Evolutionary conservation across 2,329 filamentous ascomycete species (phyloP), one percentile per base, ranked within the genome.

Genomic region (Macrophomina tecta): DNA sequence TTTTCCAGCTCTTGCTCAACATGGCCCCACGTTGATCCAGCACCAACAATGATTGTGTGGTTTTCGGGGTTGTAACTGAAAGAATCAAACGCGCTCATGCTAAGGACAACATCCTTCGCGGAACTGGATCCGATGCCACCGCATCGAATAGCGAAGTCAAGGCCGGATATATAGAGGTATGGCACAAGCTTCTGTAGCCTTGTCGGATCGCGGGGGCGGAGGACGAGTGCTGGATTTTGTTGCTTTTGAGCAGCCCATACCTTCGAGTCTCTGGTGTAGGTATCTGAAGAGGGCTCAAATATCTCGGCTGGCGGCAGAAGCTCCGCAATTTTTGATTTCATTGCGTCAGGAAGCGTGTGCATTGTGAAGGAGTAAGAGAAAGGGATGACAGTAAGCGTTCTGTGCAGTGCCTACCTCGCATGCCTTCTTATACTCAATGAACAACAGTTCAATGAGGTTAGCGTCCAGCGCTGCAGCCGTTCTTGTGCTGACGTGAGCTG

Each of bases 91-190:
- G 72, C 75, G 1, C 73, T 73, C 69, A 78, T 76, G 63, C 73
- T 79, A 40, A 82, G 69, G 7, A 81, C 61, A 4, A 80, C 77
- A 67, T 80, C 78, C 12, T 68, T 70, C 0, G 80, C 75, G 0
- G 78, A 80, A 2, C 75, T 73, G 18, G 73, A 75, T 18, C 76
- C 77, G 34, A 76, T 78, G 1, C 79, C 80, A 1, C 72, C 76
- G 55, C 75, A 75, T 18, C 78, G 75, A 14, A 81, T 73, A 0
- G 71, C 73, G 67, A 81, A 79, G 42, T 80, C 76, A 1, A 82
- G 71, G n/a, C 70, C 61, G 0, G 73, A 73, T 8, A 71, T 68
- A 66, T 76, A 76, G 14, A 80, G 72, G 11, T 72, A 70, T n/a
- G 72, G 70, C n/a, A 81, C 70, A 1, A 74, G 67, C 11, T 69